Conservation (phyloP, 2,329 filamentous ascomycete species). For the Moelleriella libera region DNA sequence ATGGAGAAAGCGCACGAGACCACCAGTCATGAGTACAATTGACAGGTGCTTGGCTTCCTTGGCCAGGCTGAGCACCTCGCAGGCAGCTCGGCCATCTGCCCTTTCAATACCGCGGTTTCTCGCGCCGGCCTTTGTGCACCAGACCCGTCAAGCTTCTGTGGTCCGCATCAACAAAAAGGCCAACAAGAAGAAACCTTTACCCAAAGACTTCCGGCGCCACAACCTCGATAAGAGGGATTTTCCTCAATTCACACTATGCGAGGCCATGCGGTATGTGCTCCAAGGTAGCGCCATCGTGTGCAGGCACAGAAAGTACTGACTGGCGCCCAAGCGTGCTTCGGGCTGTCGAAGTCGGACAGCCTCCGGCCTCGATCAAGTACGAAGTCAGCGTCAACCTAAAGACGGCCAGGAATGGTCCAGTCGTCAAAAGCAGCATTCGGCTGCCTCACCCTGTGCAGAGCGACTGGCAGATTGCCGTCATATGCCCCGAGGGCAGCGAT, state of each 20-base stretch:
- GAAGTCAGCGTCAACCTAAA: conserved; percentile 74
- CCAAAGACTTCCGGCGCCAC: conserved; percentile 54
- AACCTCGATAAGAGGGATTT: conserved; percentile 49
- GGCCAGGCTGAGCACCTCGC: conserved; percentile 32
- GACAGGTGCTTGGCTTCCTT: conserved; percentile 40
- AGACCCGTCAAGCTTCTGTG: conserved; percentile 26
- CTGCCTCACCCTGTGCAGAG: conserved; percentile 85
- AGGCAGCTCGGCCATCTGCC: conserved; percentile 25
- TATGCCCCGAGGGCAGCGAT: conserved; percentile 70
- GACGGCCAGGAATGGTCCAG: conserved; percentile 72
- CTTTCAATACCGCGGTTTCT: conserved; percentile 33
- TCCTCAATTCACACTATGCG: conserved; percentile 63
- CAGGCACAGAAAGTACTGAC: neutral
- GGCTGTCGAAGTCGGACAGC: conserved; percentile 78
- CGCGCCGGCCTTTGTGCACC: conserved; percentile 30
- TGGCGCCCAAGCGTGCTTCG: conserved; percentile 58
- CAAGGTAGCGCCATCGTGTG: neutral
- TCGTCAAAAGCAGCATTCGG: conserved; percentile 74
- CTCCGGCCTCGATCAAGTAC: conserved; percentile 66
- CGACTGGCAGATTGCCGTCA: conserved; percentile 77
- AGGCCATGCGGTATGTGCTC: conserved; percentile 66
- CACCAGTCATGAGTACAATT: conserved; percentile 32
- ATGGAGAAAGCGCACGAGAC: conserved; percentile 11
- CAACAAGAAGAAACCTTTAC: conserved; percentile 42
- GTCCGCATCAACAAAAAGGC: conserved; percentile 32